Conservation (phyloP, 1,139 yeast species). For the Geotrichum carabidarum region DNA sequence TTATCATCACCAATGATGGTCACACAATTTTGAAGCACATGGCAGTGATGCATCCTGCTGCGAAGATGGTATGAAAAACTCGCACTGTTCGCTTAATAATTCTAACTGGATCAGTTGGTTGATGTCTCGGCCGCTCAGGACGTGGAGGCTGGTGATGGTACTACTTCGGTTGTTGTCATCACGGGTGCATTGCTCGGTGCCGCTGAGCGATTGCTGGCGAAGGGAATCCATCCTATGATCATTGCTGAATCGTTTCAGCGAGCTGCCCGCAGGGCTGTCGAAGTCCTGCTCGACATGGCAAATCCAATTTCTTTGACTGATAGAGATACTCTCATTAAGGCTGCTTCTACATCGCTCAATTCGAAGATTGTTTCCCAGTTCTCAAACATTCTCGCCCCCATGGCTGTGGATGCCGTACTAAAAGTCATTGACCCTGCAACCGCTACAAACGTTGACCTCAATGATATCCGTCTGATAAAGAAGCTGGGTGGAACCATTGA, state of each 20-base stretch:
- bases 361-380: constrained; percentile 95
- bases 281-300: constrained; percentile 79
- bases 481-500: constrained; percentile 97
- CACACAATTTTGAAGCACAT: constrained; percentile 82
- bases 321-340: constrained; percentile 76
- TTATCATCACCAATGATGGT: constrained; percentile 95
- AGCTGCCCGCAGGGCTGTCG: constrained; percentile 85
- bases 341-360: constrained; percentile 89
- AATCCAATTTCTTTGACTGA: constrained; percentile 69
- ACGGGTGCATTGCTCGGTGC: constrained; percentile 94
- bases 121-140: constrained; percentile 97
- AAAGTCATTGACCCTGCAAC: constrained; percentile 57
- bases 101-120: constrained; percentile 45
- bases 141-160: constrained; percentile 98
- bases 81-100: constrained; percentile 11
- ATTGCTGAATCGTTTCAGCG: constrained; percentile 93
- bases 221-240: constrained; percentile 93
- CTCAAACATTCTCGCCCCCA: constrained; percentile 77
- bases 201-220: constrained; percentile 79
- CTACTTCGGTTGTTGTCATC: constrained; percentile 92
- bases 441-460: constrained; percentile 72
- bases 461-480: constrained; percentile 81
- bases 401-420: constrained; percentile 90
- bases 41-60: constrained; percentile 97
- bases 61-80: constrained; percentile 57